Evolutionary conservation across 257 asterid species (phyloP), one percentile per base, ranked within the genome.

Genomic region (Solanum lignicaule): DNA sequence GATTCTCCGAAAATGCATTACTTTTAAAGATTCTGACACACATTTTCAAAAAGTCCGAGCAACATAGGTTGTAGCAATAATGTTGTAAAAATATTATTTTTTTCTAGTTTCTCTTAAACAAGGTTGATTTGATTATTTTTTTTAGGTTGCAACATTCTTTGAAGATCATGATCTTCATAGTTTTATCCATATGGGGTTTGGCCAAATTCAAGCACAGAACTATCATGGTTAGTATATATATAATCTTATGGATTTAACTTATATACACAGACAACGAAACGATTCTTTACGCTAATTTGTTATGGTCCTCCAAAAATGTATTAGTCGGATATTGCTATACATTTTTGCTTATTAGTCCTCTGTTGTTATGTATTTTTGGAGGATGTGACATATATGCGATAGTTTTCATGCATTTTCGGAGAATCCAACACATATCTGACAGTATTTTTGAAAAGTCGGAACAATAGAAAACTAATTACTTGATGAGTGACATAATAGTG

Each of bases 171-270:
- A 96, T 89, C 96, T 96, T 79, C 98, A 95, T 13, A 93, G 94
- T 88, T 87, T 96, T 86, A 95, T 94, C 87, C 98, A 93, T 89
- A 95, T 95, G 98, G 98, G 98, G 0, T 93, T 92, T 78, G 91
- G 95, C 79, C 96, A 94, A 94, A 91, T 92, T 88, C 94, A 92
- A 85, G 14, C 91, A 55, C 95, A 93, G 71, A 91, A 82, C 83
- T 90, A 91, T 88, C 94, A 89, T 60, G 98, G 98, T 96, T 43
- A 83, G 98, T 91, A 35, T 29, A 81, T 91, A 39, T 91, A 35
- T 18, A 81, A 6, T 48, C 29, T 29, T 31, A 5, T 4, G 39
- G 11, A 81, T 81, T 79, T 81, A 43, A 81, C 66, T 81, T 46
- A 81, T 81, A 81, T 9, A 81, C 18, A 27, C 16, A 1, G 27